phyloP scores from a whole-genome alignment of 179 eudicot species.

The Corrigiola litoralis region DNA sequence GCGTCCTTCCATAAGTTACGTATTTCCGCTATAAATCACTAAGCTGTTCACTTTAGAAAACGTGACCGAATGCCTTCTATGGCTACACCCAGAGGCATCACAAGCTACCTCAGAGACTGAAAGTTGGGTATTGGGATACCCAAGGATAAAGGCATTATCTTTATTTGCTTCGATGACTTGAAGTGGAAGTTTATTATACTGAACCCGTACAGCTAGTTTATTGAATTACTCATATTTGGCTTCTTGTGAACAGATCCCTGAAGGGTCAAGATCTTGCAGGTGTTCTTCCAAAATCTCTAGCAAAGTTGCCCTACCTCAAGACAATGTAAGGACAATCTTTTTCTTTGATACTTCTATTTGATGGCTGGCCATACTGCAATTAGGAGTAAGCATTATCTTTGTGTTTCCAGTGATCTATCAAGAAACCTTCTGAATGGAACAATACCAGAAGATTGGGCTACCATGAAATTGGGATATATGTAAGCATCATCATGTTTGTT shows the following conservation, averaged over 20 bases:
- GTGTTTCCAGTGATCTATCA: conserved; percentile 30
- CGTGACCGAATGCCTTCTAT: too few species aligned
- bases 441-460: conserved; percentile 48
- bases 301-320: conserved; percentile 19
- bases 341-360: neutral
- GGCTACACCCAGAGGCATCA: too few species aligned
- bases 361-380: neutral
- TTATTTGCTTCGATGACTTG: too few species aligned
- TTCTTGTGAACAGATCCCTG: conserved; percentile 21
- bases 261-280: conserved; percentile 35
- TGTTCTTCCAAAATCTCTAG: conserved; percentile 26
- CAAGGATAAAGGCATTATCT: too few species aligned
- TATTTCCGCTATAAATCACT: too few species aligned
- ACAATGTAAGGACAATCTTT: conserved; percentile 18
- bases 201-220: neutral
- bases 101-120: too few species aligned
- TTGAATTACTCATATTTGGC: neutral
- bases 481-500: conserved; percentile 24
- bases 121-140: too few species aligned
- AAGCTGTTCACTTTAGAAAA: too few species aligned
- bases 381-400: neutral
- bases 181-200: too few species aligned
- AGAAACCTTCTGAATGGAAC: conserved; percentile 39
- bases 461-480: conserved; percentile 41
- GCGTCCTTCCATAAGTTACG: too few species aligned